Evolutionary conservation across 768 basidiomycete species (phyloP).

Genomic region (Mycena haematopus): DNA sequence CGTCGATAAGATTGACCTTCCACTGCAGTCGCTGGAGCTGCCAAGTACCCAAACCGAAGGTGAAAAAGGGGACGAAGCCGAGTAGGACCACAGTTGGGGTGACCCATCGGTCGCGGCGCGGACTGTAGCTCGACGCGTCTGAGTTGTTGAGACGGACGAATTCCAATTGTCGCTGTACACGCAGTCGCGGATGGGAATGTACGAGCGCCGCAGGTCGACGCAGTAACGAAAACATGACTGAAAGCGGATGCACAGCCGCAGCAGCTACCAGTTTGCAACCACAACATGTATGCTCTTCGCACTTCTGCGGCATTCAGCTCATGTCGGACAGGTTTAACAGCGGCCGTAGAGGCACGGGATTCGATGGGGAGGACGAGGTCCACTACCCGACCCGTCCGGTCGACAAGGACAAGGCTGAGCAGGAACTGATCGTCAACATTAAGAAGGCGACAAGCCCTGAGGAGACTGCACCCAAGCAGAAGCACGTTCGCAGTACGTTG

Average conservation of each 20-base stretch:
- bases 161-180: constrained; percentile 1
- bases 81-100: constrained; percentile 77
- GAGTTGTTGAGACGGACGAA: constrained; percentile 27
- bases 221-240: constrained; percentile 26
- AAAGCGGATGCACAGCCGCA: neutral
- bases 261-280: neutral
- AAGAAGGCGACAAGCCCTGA: constrained; percentile 98
- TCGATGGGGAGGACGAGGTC: constrained; percentile 81
- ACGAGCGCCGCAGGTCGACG: constrained; percentile 25
- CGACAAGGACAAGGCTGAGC: constrained; percentile 97
- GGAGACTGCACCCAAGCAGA: constrained; percentile 97
- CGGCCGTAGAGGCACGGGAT: constrained; percentile 46
- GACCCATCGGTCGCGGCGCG: constrained; percentile 64
- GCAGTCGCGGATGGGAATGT: constrained; percentile 11
- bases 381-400: constrained; percentile 98
- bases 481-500: constrained; percentile 91
- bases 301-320: constrained; percentile 2
- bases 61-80: constrained; percentile 88
- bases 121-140: constrained; percentile 58
- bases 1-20: constrained; percentile 94
- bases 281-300: constrained; percentile 18
- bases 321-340: constrained; percentile 43
- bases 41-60: constrained; percentile 91
- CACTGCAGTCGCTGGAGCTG: constrained; percentile 92
- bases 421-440: constrained; percentile 91